A percentile compares a stretch with the other conserved stretches of the same genome.
Conservation (phyloP, 108 stramenopile species). For the Cyclotella cryptica region DNA sequence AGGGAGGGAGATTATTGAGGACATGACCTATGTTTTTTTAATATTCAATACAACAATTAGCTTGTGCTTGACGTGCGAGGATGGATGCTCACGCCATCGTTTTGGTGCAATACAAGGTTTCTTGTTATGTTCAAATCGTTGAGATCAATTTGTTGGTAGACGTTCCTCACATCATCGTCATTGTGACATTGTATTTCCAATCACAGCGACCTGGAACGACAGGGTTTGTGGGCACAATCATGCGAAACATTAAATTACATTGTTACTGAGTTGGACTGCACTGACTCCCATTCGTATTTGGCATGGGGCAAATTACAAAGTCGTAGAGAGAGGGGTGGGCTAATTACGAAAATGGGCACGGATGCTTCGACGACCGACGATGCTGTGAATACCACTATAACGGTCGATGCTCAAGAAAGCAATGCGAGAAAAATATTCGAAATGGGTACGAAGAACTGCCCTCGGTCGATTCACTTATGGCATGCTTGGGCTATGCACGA, state of each 20-base stretch:
- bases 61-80: no score
- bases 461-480: constrained; percentile 70
- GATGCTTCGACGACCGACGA: not conserved
- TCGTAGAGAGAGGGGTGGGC: constrained; percentile 50
- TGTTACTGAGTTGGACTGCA: constrained; percentile 54
- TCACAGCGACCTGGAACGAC: constrained; percentile 16
- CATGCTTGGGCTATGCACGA: constrained; percentile 88
- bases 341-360: not conserved
- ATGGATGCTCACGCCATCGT: no score
- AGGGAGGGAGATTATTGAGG: no score
- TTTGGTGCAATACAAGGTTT: not conserved
- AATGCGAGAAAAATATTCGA: constrained; percentile 66
- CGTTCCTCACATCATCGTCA: not conserved
- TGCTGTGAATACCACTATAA: not conserved
- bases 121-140: not conserved
- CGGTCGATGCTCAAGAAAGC: not conserved
- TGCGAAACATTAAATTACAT: constrained; percentile 45
- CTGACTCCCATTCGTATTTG: constrained; percentile 76
- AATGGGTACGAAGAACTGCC: constrained; percentile 65
- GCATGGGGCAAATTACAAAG: constrained; percentile 74
- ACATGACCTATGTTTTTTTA: no score
- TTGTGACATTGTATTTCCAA: not conserved
- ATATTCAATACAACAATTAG: no score
- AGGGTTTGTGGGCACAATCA: constrained; percentile 22
- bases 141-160: no score